These are phyloP conservation scores for Lasiosphaeria ovina DNA, from an alignment of 495 filamentous ascomycete species.

Conservation along the genomic window DNA sequence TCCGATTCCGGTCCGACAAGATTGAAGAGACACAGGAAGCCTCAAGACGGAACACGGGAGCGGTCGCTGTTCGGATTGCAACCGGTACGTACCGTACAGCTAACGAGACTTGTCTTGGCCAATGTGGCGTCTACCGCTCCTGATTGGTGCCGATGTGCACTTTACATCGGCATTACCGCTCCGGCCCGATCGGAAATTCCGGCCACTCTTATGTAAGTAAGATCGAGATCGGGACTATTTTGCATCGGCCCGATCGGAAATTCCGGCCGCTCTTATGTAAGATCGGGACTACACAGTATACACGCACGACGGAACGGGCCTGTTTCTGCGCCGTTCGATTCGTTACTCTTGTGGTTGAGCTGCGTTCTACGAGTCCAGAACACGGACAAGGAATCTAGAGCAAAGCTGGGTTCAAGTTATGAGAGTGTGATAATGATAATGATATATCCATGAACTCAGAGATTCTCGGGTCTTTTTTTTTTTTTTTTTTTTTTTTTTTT, in stretches of 20 bases:
- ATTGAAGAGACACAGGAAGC: neutral
- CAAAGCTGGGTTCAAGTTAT: neutral
- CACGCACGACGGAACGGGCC: neutral
- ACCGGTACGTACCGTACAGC: neutral
- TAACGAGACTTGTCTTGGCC: neutral
- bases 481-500: neutral
- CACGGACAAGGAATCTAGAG: neutral
- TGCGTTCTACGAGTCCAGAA: neutral
- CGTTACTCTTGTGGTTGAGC: conserved; percentile 1
- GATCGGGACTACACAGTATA: neutral
- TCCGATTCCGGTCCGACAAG: neutral
- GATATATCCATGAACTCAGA: neutral
- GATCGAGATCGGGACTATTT: too few species aligned
- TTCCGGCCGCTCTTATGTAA: conserved; percentile 1
- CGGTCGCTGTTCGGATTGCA: neutral
- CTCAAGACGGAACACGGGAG: neutral
- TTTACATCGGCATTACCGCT: neutral
- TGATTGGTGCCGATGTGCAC: neutral
- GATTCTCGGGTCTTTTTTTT: neutral
- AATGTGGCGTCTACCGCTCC: neutral
- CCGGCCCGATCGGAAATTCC: neutral
- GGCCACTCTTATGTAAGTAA: neutral
- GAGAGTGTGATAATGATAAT: neutral
- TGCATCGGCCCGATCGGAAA: neutral
- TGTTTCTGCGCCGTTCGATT: neutral